Conservation (phyloP, 2,329 filamentous ascomycete species). For the Fusarium annulatum region DNA sequence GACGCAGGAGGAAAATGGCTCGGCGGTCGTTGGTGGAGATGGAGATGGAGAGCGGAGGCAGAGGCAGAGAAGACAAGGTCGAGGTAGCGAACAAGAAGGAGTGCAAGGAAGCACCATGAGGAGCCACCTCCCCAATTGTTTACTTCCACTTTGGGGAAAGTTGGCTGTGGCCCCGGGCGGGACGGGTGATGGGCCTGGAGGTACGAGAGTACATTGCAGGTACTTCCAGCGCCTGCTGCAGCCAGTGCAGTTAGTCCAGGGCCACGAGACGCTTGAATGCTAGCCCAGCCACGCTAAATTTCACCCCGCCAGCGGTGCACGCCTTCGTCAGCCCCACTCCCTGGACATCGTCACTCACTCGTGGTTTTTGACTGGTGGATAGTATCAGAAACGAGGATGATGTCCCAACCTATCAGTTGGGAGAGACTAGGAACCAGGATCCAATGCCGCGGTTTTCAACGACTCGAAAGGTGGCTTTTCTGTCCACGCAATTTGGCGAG, state of each 20-base stretch:
- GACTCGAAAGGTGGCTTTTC: slow-evolving; percentile 15
- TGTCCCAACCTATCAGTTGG: slow-evolving; percentile 33
- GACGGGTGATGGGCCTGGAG: slow-evolving; percentile 29
- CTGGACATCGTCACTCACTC: slow-evolving; percentile 28
- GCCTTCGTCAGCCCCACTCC: background rate
- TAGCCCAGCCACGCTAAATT: slow-evolving; percentile 13
- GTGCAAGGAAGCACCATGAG: slow-evolving; percentile 7
- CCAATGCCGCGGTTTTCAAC: slow-evolving; percentile 20
- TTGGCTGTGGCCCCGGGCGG: slow-evolving; percentile 26
- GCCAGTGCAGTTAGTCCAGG: slow-evolving; percentile 3
- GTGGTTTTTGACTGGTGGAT: slow-evolving; percentile 33
- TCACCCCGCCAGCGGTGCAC: slow-evolving; percentile 16
- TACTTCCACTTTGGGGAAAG: slow-evolving; percentile 45
- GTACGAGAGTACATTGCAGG: slow-evolving; percentile 23
- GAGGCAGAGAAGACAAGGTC: slow-evolving; percentile 16
- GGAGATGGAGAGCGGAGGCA: slow-evolving; percentile 27
- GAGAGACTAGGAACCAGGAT: slow-evolving; percentile 27
- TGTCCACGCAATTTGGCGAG: background rate
- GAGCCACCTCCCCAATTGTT: slow-evolving; percentile 30
- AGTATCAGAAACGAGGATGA: slow-evolving; percentile 2
- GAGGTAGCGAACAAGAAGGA: slow-evolving; percentile 23
- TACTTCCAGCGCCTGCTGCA: slow-evolving; percentile 21
- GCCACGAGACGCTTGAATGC: slow-evolving; percentile 23
- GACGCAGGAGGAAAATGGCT: slow-evolving; percentile 26
- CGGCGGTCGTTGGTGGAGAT: slow-evolving; percentile 30